phyloP scores from a whole-genome alignment of 169 alveolate species.

The Theileria parva region DNA sequence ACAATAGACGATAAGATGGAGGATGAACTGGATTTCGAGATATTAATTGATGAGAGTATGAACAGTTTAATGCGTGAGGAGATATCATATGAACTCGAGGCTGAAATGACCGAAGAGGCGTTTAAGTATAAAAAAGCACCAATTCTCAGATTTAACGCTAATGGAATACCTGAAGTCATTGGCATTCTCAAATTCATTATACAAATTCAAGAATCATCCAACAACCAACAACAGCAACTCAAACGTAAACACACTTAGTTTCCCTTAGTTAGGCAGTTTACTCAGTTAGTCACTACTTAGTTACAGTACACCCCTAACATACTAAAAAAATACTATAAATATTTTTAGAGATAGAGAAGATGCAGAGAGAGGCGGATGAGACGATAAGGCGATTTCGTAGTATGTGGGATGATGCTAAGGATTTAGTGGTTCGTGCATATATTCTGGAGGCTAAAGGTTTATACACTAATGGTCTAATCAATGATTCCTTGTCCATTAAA shows the following conservation, averaged over 20 bases:
- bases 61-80: slow-evolving; percentile 81
- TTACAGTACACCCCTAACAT: too few relatives aligned
- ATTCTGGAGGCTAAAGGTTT: slow-evolving; percentile 86
- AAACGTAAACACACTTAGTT: background rate
- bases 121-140: slow-evolving; percentile 85
- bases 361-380: slow-evolving; percentile 28
- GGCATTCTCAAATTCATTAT: slow-evolving; percentile 84
- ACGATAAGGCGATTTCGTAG: slow-evolving; percentile 27
- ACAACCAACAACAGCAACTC: slow-evolving; percentile 13
- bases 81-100: slow-evolving; percentile 83
- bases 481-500: slow-evolving; percentile 73
- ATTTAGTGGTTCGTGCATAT: slow-evolving; percentile 83
- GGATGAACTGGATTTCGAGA: slow-evolving; percentile 43
- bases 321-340: background rate
- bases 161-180: slow-evolving; percentile 86
- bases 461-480: slow-evolving; percentile 72
- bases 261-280: too few relatives aligned
- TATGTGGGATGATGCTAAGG: slow-evolving; percentile 61
- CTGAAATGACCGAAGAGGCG: slow-evolving; percentile 80
- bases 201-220: slow-evolving; percentile 54
- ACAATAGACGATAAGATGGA: slow-evolving; percentile 67
- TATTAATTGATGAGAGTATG: slow-evolving; percentile 66
- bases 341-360: slow-evolving; percentile 16
- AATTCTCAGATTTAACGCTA: slow-evolving; percentile 80
- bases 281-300: background rate